A percentile compares a stretch with the other conserved stretches of the same genome.
Conservation (phyloP, 768 basidiomycete genomes). For the Tricholoma matsutake region DNA sequence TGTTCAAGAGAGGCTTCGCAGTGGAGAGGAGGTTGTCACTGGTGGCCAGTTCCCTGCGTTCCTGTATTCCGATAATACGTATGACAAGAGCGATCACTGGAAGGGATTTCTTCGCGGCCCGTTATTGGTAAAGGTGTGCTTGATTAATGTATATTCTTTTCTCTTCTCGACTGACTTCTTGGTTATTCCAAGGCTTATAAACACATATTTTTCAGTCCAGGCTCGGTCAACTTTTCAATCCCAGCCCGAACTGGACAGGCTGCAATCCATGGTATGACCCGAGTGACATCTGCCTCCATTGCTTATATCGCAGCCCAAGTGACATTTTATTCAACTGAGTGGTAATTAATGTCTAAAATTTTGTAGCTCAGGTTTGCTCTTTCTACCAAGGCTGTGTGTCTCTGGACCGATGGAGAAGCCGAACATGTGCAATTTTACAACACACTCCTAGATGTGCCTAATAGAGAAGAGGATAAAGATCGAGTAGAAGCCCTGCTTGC, state of each 20-base stretch:
- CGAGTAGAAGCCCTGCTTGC: background rate
- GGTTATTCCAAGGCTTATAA: slow-evolving; percentile 2
- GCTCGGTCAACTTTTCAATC: background rate
- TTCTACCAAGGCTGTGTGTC: background rate
- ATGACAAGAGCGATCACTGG: slow-evolving; percentile 22
- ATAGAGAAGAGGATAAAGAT: background rate
- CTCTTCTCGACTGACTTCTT: background rate
- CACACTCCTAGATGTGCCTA: background rate
- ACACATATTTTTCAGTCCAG: slow-evolving; percentile 8
- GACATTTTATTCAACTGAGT: background rate
- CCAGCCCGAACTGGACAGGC: slow-evolving; percentile 9
- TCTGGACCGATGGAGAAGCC: background rate
- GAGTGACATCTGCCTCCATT: slow-evolving; percentile 10
- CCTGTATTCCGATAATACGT: slow-evolving; percentile 17
- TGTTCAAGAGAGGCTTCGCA: background rate
- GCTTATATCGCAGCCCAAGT: slow-evolving; percentile 15
- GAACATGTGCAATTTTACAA: background rate
- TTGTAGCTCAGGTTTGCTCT: background rate
- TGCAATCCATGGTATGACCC: slow-evolving; percentile 11
- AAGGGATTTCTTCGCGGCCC: slow-evolving; percentile 18
- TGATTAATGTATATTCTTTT: background rate
- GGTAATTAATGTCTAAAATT: background rate
- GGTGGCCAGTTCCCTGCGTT: slow-evolving; percentile 23
- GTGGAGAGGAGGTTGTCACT: slow-evolving; percentile 11
- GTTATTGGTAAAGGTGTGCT: slow-evolving; percentile 19